phyloP scores from a whole-genome alignment of 306 rosid genomes.

The Ochetophila trinervis region DNA sequence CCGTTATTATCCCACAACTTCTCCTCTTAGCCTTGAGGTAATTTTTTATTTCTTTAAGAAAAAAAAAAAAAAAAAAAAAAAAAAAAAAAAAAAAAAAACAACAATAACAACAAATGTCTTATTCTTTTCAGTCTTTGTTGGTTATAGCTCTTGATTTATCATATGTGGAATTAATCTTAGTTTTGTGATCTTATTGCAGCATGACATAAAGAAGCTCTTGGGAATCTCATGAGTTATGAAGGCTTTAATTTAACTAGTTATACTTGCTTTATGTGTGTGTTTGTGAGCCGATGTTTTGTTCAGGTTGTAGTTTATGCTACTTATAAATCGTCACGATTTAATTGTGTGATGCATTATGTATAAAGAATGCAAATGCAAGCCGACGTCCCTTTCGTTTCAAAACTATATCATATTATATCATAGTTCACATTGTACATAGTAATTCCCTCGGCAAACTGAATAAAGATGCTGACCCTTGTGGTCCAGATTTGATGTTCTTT shows the following conservation, averaged over 20 bases:
- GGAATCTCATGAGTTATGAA: constrained; percentile 34
- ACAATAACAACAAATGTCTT: background rate
- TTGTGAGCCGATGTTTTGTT: constrained; percentile 2
- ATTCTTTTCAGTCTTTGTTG: background rate
- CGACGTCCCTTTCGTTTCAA: background rate
- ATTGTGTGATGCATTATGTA: background rate
- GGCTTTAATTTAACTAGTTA: constrained; percentile 1
- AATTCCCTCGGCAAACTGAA: too few relatives aligned
- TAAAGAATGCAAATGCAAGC: background rate
- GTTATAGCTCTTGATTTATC: background rate
- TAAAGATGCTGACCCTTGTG: too few relatives aligned
- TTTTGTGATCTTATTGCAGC: constrained; percentile 33
- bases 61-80: too few relatives aligned
- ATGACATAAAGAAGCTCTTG: constrained; percentile 55
- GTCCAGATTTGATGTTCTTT: too few relatives aligned
- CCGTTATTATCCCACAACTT: constrained; percentile 80
- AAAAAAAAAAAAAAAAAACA: too few relatives aligned
- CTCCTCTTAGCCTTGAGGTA: constrained; percentile 87
- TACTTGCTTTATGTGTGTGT: constrained; percentile 1
- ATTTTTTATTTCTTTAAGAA: too few relatives aligned
- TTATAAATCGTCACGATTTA: too few relatives aligned
- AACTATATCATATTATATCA: background rate
- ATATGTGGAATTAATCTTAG: background rate
- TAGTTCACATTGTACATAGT: too few relatives aligned
- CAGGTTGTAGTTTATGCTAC: background rate